Conservation (phyloP, 2,329 filamentous ascomycete species). For the Aotearoamyces nothofagi region DNA sequence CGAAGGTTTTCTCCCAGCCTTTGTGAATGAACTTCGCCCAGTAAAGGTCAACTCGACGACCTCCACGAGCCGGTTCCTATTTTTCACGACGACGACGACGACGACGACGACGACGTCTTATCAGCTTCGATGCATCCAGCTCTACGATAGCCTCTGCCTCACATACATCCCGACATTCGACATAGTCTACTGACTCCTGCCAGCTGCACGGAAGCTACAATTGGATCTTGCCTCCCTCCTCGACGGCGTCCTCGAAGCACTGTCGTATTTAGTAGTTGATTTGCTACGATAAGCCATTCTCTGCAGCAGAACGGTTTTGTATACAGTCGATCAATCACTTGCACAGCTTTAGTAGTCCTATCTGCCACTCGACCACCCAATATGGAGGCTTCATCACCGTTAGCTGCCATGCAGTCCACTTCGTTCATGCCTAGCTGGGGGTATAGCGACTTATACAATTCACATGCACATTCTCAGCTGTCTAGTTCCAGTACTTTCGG, state of each 20-base stretch:
- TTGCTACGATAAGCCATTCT: background rate
- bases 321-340: background rate
- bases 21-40: slow-evolving; percentile 1
- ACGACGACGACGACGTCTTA: background rate
- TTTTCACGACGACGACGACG: background rate
- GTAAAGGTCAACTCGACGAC: too few species aligned
- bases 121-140: background rate
- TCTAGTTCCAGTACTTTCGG: slow-evolving; percentile 39
- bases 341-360: background rate
- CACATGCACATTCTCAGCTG: slow-evolving; percentile 29
- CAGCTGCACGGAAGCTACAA: background rate
- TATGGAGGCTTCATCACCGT: slow-evolving; percentile 89
- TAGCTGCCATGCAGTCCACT: slow-evolving; percentile 82
- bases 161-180: background rate
- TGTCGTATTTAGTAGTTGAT: background rate
- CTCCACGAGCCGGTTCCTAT: background rate
- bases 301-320: background rate
- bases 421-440: slow-evolving; percentile 47
- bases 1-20: background rate
- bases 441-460: slow-evolving; percentile 35
- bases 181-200: background rate
- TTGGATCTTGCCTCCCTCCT: background rate
- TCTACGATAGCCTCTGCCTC: background rate
- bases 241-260: background rate
- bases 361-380: too few species aligned